These are phyloP conservation scores for Hypoxylon perforatum DNA, from an alignment of 495 filamentous ascomycete species.

Conservation along the genomic window DNA sequence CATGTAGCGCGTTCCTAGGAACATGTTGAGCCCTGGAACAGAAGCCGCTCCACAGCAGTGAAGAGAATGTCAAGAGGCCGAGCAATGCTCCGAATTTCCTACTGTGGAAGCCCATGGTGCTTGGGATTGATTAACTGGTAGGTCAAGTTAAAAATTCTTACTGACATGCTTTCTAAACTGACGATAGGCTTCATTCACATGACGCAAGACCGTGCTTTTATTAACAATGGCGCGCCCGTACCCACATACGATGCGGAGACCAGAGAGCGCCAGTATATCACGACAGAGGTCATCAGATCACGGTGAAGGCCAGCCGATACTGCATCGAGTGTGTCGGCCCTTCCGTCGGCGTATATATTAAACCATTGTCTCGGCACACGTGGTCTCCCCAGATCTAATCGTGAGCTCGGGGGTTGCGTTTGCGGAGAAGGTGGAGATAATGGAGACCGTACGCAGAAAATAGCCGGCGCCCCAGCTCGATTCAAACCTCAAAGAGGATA, in stretches of 20 bases:
- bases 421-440: constrained; percentile 29
- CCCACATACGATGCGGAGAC: neutral
- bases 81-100: constrained; percentile 4
- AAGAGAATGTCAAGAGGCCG: constrained; percentile 22
- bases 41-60: constrained; percentile 12
- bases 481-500: too few relatives aligned
- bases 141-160: neutral
- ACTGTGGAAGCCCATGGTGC: constrained; percentile 8
- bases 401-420: constrained; percentile 2
- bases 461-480: constrained; percentile 2
- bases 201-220: too few relatives aligned
- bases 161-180: neutral
- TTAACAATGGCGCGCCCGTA: neutral
- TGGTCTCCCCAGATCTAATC: constrained; percentile 12
- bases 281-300: constrained; percentile 16
- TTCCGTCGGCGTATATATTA: constrained; percentile 28
- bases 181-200: constrained; percentile 6
- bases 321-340: constrained; percentile 24
- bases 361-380: constrained; percentile 26
- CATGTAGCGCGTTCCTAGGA: neutral
- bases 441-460: constrained; percentile 5
- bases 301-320: constrained; percentile 9
- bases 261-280: neutral
- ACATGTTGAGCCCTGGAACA: neutral
- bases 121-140: neutral